A percentile compares a stretch with the other conserved stretches of the same genome.
phyloP scores from a whole-genome alignment of 176 grass and related monocot species.

The Bromus sterilis region DNA sequence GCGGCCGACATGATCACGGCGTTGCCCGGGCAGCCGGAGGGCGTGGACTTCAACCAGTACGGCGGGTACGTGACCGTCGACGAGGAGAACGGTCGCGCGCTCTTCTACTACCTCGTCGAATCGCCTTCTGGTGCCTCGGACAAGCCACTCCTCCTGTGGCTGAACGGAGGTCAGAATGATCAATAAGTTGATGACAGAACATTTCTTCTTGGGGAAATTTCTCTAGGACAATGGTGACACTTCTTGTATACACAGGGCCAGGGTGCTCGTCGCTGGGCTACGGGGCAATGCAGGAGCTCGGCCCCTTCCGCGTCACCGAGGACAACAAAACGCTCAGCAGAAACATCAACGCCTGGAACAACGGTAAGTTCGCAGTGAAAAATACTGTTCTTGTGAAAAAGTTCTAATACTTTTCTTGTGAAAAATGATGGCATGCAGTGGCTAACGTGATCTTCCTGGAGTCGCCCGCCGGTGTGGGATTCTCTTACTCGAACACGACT shows the following conservation, averaged over 20 bases:
- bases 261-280: conserved; percentile 48
- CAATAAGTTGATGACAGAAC: not conserved
- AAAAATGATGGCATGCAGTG: conserved; percentile 18
- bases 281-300: conserved; percentile 52
- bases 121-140: not conserved
- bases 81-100: conserved; percentile 22
- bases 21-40: conserved; percentile 37
- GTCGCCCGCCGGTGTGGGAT: conserved; percentile 45
- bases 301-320: conserved; percentile 34
- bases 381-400: not conserved
- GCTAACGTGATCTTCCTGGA: conserved; percentile 54
- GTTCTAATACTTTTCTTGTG: not conserved
- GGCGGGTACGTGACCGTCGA: conserved; percentile 44
- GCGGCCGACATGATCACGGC: conserved; percentile 33
- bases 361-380: no score
- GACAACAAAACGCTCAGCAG: conserved; percentile 46
- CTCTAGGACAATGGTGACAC: not conserved
- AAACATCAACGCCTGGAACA: conserved; percentile 50
- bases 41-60: conserved; percentile 45
- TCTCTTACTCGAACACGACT: conserved; percentile 42
- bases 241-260: conserved; percentile 7
- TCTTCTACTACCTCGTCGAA: conserved; percentile 66
- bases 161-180: conserved; percentile 55
- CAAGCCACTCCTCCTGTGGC: conserved; percentile 59
- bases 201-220: not conserved